A percentile compares a stretch with the other conserved stretches of the same genome.
phyloP scores from a whole-genome alignment of 31 red algal genomes.

The Asparagopsis taxiformis region DNA sequence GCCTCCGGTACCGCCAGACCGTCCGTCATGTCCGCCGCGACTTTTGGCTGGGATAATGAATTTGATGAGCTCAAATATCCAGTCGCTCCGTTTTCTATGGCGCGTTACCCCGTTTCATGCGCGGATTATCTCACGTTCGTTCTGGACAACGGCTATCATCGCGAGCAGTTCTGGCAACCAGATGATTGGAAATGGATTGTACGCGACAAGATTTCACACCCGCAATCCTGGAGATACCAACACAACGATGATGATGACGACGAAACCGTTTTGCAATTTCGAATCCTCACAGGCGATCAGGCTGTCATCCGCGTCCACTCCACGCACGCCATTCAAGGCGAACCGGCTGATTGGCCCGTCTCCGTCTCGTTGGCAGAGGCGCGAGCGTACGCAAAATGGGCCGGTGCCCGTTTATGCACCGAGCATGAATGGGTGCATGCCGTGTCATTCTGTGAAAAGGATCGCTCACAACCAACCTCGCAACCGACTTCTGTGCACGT shows the following conservation, averaged over 20 bases:
- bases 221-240: conserved; percentile 54
- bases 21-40: not conserved
- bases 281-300: not conserved
- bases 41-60: conserved; percentile 85
- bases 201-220: conserved; percentile 6
- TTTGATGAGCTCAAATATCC: conserved; percentile 2
- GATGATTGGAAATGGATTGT: conserved; percentile 47
- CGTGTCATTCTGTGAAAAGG: conserved; percentile 5
- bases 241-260: not conserved
- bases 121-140: conserved; percentile 51
- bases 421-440: conserved; percentile 59
- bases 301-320: no score
- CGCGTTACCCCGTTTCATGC: conserved; percentile 51
- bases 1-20: not conserved
- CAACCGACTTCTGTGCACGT: no score
- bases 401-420: conserved; percentile 23
- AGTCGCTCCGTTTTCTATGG: conserved; percentile 32
- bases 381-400: conserved; percentile 69
- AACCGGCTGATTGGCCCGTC: conserved; percentile 50
- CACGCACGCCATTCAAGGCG: no score
- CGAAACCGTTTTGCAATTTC: not conserved
- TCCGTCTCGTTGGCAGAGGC: conserved; percentile 76
- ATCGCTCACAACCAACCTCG: no score
- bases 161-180: conserved; percentile 18
- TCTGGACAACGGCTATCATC: conserved; percentile 44